phyloP scores from a whole-genome alignment of 2,329 filamentous ascomycete species.

The Huntiella moniliformis region DNA sequence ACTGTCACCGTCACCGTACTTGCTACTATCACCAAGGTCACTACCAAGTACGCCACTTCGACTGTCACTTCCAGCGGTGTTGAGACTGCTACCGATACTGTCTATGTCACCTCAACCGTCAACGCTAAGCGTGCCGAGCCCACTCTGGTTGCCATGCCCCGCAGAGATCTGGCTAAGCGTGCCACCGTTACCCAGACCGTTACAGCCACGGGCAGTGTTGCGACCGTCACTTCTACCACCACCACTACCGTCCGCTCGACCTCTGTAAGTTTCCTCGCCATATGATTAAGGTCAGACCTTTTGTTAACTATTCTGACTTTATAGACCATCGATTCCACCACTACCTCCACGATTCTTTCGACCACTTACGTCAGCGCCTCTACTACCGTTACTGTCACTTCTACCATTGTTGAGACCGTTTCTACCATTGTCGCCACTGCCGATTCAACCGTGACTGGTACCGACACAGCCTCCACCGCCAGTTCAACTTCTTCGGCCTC shows the following conservation, averaged over 20 bases:
- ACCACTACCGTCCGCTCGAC: slow-evolving; percentile 10
- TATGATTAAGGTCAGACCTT: background rate
- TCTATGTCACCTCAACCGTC: slow-evolving; percentile 20
- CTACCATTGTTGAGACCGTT: slow-evolving; percentile 17
- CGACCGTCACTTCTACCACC: slow-evolving; percentile 14
- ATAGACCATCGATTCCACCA: slow-evolving; percentile 14
- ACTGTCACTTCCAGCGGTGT: slow-evolving; percentile 21
- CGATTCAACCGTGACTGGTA: slow-evolving; percentile 19
- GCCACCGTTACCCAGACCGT: slow-evolving; percentile 17
- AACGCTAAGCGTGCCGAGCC: slow-evolving; percentile 18
- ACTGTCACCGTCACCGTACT: slow-evolving; percentile 18
- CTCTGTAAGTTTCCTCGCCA: background rate
- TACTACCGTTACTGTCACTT: slow-evolving; percentile 22
- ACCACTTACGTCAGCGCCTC: slow-evolving; percentile 17
- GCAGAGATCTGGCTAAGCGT: slow-evolving; percentile 7
- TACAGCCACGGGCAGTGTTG: slow-evolving; percentile 17
- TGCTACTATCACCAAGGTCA: slow-evolving; percentile 18
- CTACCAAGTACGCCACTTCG: slow-evolving; percentile 20
- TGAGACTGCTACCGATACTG: slow-evolving; percentile 20
- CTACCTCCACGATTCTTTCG: slow-evolving; percentile 15
- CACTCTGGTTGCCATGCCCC: slow-evolving; percentile 9
- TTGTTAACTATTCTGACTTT: background rate
- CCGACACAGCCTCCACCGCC: slow-evolving; percentile 15
- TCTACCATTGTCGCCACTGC: slow-evolving; percentile 18
- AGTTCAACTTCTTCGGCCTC: slow-evolving; percentile 15